These are phyloP conservation scores for Amanita phalloides DNA, from an alignment of 768 basidiomycete genomes.

Conservation along the genomic window DNA sequence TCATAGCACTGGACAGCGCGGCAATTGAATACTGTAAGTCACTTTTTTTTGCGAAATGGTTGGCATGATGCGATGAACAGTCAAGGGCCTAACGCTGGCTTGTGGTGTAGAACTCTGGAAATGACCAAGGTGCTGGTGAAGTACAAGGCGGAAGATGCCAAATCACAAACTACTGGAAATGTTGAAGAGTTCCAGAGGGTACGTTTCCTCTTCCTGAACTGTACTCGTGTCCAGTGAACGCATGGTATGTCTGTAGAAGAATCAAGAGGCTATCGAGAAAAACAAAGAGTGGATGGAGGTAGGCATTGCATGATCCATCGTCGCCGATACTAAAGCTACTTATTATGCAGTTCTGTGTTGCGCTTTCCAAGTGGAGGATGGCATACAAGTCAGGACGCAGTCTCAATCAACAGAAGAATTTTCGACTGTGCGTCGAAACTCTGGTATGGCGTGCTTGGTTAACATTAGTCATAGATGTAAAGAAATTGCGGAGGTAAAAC, in stretches of 20 bases:
- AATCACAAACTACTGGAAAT: not conserved
- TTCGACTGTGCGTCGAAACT: not conserved
- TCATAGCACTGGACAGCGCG: not conserved
- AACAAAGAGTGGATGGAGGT: constrained; percentile 4
- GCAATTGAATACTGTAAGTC: not conserved
- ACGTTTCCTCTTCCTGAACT: not conserved
- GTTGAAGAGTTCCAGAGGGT: not conserved
- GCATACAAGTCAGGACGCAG: not conserved
- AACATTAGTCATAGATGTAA: not conserved
- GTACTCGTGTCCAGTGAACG: not conserved
- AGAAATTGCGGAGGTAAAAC: not conserved
- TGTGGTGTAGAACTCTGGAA: not conserved
- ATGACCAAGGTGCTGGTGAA: not conserved
- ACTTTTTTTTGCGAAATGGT: not conserved
- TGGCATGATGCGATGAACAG: not conserved
- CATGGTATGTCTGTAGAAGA: not conserved
- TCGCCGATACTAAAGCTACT: not conserved
- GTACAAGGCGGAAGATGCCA: not conserved
- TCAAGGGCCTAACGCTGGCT: not conserved
- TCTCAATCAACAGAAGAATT: not conserved
- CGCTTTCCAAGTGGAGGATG: not conserved
- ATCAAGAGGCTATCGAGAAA: not conserved
- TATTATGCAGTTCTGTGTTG: constrained; percentile 1
- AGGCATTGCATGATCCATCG: not conserved
- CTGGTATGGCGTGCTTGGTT: not conserved